Evolutionary conservation across 2,329 filamentous ascomycete species (phyloP), one percentile per base, ranked within the genome.

Genomic region (Alternaria triticina): DNA sequence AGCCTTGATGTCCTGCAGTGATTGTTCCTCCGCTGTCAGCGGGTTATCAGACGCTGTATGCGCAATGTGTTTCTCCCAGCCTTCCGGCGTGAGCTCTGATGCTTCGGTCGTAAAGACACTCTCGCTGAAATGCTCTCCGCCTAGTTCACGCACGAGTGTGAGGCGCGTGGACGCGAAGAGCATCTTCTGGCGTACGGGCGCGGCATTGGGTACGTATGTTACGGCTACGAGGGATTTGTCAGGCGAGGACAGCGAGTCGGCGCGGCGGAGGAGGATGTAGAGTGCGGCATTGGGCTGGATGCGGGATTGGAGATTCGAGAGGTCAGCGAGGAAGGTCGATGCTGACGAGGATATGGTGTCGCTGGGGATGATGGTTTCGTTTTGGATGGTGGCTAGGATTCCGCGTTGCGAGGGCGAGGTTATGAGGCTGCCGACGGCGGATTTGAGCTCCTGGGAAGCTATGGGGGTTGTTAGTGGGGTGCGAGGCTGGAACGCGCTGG

Each of bases 151-250:
- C 54, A 90, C 87, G 1, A 96, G 85, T 0, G 91, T 92, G 71
- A 94, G 83, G 10, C 91, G 87, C 27, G 92, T 94, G 23, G 89
- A 88, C 6, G 92, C 92, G 78, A 95, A 94, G 22, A 96, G 86
- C 90, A 93, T 96, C 85, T 96, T 96, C 78, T 93, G 90, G 43
- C 92, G 89, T 60, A 96, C 92, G 27, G 90, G 91, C 43, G 92
- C 92, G 1, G 87, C 77, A 79, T 95, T 91, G 25, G 92, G 93
- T 6, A 96, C 89, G 78, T 94, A 96, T 36, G 91, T 93, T 36
- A 94, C 83, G 49, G 90, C 91, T 25, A 91, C 82, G 67, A 94
- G 74, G 13, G 73, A 73, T 43, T 77, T 76, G 57, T 77, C 70
- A 12, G 72, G 40, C 2, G 75, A 88, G 27, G 71, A 65, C 59